These are phyloP conservation scores for Bruguiera hainesii DNA, from an alignment of 441 rosid genomes.

Conservation along the genomic window DNA sequence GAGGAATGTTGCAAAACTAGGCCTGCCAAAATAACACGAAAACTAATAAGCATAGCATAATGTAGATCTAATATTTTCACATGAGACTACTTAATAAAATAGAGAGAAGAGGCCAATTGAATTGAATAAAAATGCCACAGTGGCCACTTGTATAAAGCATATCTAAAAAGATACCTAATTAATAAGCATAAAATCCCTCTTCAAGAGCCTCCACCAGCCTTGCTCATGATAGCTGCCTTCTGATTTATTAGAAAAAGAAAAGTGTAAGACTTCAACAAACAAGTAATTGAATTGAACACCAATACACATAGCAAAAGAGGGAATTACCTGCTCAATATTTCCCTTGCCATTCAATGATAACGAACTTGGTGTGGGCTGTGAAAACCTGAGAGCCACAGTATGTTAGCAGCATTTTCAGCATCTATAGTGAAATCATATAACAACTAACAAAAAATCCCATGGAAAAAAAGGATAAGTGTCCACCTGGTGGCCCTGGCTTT, in stretches of 20 bases:
- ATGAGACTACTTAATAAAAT: background rate
- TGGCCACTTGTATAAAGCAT: background rate
- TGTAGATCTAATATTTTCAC: background rate
- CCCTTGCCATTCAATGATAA: slow-evolving; percentile 50
- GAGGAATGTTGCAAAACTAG: slow-evolving; percentile 40
- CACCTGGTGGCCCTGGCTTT: slow-evolving; percentile 83
- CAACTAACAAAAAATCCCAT: background rate
- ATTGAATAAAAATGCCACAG: background rate
- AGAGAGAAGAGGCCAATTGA: background rate
- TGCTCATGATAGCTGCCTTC: slow-evolving; percentile 65
- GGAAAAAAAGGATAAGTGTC: background rate
- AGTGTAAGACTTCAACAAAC: slow-evolving; percentile 17
- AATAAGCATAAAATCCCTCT: slow-evolving; percentile 20
- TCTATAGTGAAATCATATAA: background rate
- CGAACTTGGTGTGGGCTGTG: slow-evolving; percentile 47
- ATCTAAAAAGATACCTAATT: slow-evolving; percentile 30
- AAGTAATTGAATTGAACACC: background rate
- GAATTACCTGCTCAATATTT: slow-evolving; percentile 43
- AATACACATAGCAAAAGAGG: slow-evolving; percentile 4
- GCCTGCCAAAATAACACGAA: slow-evolving; percentile 46
- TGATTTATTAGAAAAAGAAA: slow-evolving; percentile 18
- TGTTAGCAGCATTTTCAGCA: slow-evolving; percentile 3
- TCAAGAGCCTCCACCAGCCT: slow-evolving; percentile 58
- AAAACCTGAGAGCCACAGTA: slow-evolving; percentile 45
- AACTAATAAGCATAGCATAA: slow-evolving; percentile 11